Conservation (phyloP, 768 basidiomycete genomes). For the Tephrocybe rancida region DNA sequence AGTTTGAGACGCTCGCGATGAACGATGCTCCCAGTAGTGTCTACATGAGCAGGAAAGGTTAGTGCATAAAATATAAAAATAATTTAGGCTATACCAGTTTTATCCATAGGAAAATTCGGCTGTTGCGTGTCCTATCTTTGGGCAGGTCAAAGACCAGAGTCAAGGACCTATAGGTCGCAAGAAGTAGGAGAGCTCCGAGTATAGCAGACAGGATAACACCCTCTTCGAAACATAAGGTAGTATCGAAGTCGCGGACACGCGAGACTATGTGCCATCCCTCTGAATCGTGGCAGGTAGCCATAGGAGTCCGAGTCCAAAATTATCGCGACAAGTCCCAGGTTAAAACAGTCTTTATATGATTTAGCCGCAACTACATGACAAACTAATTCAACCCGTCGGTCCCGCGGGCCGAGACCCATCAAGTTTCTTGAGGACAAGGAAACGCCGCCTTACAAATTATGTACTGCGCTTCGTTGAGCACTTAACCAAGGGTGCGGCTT, state of each 20-base stretch:
- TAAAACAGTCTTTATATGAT: too few species aligned
- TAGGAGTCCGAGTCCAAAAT: conserved; percentile 17
- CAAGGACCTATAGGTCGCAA: conserved; percentile 39
- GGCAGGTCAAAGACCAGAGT: conserved; percentile 24
- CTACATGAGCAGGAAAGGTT: conserved; percentile 33
- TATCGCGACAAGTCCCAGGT: too few species aligned
- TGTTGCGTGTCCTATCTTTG: conserved; percentile 43
- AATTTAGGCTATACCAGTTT: conserved; percentile 56
- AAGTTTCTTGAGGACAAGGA: too few species aligned
- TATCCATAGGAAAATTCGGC: conserved; percentile 50
- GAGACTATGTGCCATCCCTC: conserved; percentile 76
- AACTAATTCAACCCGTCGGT: too few species aligned
- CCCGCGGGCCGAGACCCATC: too few species aligned
- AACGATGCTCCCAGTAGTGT: conserved; percentile 48
- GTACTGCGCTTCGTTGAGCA: too few species aligned
- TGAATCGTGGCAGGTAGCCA: conserved; percentile 50
- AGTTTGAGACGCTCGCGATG: conserved; percentile 43
- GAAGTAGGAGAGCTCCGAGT: conserved; percentile 46
- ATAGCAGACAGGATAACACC: conserved; percentile 61
- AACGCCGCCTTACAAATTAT: too few species aligned
- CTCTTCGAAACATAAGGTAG: conserved; percentile 83
- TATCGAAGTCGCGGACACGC: conserved; percentile 62
- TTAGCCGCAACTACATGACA: too few species aligned
- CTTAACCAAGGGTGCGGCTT: too few species aligned
- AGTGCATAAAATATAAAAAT: neutral